These are phyloP conservation scores for Plasmodium vivax DNA, from an alignment of 169 alveolate species.

Conservation along the genomic window DNA sequence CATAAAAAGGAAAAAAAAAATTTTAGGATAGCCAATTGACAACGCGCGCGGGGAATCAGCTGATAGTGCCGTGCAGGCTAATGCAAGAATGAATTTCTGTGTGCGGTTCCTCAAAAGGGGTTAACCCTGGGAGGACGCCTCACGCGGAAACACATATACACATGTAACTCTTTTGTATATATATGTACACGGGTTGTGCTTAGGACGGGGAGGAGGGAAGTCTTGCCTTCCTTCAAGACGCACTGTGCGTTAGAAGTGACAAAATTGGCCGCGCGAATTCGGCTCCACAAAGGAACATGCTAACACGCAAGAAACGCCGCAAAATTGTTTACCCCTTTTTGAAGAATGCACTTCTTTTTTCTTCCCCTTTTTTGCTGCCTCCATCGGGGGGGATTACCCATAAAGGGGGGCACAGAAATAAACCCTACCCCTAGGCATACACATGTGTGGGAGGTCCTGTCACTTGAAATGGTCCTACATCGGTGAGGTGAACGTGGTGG, in stretches of 20 bases:
- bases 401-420: background rate
- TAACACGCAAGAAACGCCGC: background rate
- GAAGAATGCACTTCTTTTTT: background rate
- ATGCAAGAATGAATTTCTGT: slow-evolving; percentile 43
- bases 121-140: background rate
- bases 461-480: background rate
- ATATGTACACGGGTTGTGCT: background rate
- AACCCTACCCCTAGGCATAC: background rate
- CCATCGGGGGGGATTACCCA: background rate
- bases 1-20: background rate
- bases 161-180: background rate
- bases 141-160: background rate
- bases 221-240: background rate
- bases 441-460: background rate
- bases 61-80: slow-evolving; percentile 37
- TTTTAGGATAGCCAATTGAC: background rate
- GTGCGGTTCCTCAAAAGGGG: slow-evolving; percentile 12
- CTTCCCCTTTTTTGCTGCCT: background rate
- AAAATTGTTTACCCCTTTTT: background rate
- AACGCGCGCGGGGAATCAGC: background rate
- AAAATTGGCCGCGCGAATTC: background rate
- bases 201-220: background rate
- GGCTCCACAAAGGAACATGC: background rate
- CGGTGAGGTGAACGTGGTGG: background rate
- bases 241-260: background rate